phyloP scores from a whole-genome alignment of 768 basidiomycete species.

The Boletus subparvulus region DNA sequence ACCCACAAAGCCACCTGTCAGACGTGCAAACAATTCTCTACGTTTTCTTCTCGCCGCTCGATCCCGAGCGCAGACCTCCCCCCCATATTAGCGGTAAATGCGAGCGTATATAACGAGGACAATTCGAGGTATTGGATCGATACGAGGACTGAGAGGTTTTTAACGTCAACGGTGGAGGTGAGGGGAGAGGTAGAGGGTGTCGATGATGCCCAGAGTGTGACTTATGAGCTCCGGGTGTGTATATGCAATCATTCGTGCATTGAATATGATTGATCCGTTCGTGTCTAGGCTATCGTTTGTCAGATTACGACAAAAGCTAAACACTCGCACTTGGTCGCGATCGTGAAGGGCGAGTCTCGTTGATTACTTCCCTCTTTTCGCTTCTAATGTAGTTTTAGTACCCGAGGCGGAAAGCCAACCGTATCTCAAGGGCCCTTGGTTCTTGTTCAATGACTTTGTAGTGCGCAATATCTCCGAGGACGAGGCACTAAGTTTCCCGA shows the following conservation, averaged over 20 bases:
- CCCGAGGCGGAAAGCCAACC: constrained; percentile 56
- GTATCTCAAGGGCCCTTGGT: constrained; percentile 64
- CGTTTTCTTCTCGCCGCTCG: constrained; percentile 13
- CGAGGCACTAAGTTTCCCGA: constrained; percentile 85
- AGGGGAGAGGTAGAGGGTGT: constrained; percentile 47
- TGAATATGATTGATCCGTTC: not conserved
- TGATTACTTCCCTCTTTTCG: too few relatives aligned
- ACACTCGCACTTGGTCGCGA: constrained; percentile 79
- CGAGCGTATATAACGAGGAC: constrained; percentile 58
- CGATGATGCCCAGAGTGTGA: constrained; percentile 53
- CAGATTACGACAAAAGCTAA: constrained; percentile 50
- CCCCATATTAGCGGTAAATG: too few relatives aligned
- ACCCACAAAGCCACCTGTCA: constrained; percentile 85
- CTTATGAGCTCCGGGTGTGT: constrained; percentile 75
- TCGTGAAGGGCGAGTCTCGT: constrained; percentile 40
- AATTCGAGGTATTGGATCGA: constrained; percentile 78
- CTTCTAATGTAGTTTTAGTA: constrained; percentile 42
- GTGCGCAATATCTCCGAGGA: constrained; percentile 82
- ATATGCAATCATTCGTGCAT: not conserved
- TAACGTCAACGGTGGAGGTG: constrained; percentile 56
- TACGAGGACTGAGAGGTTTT: constrained; percentile 41
- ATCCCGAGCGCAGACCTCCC: constrained; percentile 36
- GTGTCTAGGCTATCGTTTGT: constrained; percentile 69
- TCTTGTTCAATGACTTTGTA: constrained; percentile 94
- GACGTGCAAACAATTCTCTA: constrained; percentile 66